Evolutionary conservation across 2,329 filamentous ascomycete species (phyloP).

Genomic region (Thelonectria rubi): DNA sequence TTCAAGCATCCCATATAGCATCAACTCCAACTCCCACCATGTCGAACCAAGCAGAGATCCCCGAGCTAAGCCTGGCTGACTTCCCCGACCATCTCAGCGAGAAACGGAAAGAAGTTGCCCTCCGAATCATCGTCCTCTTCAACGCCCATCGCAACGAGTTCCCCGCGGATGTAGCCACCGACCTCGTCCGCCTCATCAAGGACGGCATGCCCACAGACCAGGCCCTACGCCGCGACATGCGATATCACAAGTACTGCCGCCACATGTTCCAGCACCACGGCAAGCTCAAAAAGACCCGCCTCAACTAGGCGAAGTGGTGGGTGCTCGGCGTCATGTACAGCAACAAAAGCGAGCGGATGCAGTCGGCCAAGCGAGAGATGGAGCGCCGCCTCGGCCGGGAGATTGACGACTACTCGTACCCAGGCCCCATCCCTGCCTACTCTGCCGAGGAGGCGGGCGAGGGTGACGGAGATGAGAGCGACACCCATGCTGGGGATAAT

Average conservation of each 20-base stretch:
- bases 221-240: not conserved
- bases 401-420: not conserved
- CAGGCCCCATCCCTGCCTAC: not conserved
- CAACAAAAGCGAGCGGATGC: not conserved
- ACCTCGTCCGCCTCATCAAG: not conserved
- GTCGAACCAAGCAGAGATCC: not conserved
- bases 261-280: not conserved
- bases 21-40: too few relatives aligned
- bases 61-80: not conserved
- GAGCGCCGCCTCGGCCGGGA: not conserved
- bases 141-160: not conserved
- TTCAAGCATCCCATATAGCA: too few relatives aligned
- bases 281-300: not conserved
- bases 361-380: not conserved
- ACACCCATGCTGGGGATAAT: too few relatives aligned
- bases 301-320: constrained; percentile 18
- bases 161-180: not conserved
- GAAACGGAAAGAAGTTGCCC: not conserved
- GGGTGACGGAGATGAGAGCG: not conserved
- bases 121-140: not conserved
- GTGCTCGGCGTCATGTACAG: constrained; percentile 13
- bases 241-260: constrained; percentile 1
- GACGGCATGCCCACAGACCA: not conserved
- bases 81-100: not conserved
- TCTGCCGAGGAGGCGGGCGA: not conserved